Base-by-base conservation (phyloP, 2,329 filamentous ascomycete species). In the Setomelanomma holmii region DNA sequence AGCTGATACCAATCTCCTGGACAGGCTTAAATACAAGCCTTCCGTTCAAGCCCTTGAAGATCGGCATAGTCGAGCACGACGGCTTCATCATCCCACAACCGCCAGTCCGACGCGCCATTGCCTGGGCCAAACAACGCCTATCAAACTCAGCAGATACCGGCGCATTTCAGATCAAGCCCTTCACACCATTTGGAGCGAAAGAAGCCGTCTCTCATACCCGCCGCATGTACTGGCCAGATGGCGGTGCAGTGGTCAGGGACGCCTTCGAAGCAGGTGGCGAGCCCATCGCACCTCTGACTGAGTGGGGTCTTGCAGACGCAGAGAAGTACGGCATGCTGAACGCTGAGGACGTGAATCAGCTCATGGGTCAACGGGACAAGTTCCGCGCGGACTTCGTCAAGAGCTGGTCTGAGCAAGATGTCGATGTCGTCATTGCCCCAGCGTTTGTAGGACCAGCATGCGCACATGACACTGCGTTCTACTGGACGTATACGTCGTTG, bases 181-280 rank as follows among this genome's bases (percentile, higher is more conserved):
- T 78, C 51, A 63, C 48, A 1, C 70, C 75, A 0, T 69, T 66
- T n/a, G 63, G 67, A 2, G 60, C 64, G 0, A 58, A 59, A 20
- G 57, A 76, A 16, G 71, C 69, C 0, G 70, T 63, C 54, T 27
- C 35, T 0, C 68, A 60, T 59, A 75, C 79, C 56, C 56, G 70
- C 41, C 56, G 55, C 3, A 74, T 80, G 11, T 82, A 82, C 68
- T 82, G 77, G 64, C 80, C 80, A 0, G 79, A 81, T 21, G 77
- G 76, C 12, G 78, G 72, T 2, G 56, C 53, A 35, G 48, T 55
- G 24, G 56, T 73, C 43, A 69, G 68, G 45, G 64, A 63, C 2
- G 60, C 69, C 16, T 67, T 82, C 23, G 55, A 56, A 0, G 56
- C 67, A 8, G 68, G 75, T 0, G 76, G 76, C 7, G 81, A 83